Evolutionary conservation across 305 asterid genomes (phyloP), one percentile per base, ranked within the genome.

Genomic region (Striga hermonthica): DNA sequence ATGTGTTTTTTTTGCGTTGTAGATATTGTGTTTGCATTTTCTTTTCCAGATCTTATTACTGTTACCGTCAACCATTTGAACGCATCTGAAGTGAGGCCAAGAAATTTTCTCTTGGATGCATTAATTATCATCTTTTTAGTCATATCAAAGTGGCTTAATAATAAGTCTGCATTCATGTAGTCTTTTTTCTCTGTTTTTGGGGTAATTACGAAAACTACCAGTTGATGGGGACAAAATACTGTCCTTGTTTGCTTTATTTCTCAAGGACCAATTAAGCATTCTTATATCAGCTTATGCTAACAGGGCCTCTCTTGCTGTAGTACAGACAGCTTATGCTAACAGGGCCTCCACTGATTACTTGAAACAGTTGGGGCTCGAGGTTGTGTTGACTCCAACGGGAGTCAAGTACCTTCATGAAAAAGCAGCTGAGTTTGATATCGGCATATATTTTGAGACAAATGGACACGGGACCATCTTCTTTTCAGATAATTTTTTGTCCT

Each of bases 391-490:
- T 49, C 98, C 94, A 48, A 92, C 98, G 8, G 98, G 97, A 43
- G 96, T 89, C 69, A 92, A 87, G 76, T 78, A 87, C 75, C 81
- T 92, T 76, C 97, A 92, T 45, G 94, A 87, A 76, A 89, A 83
- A 75, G 97, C 97, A 70, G 88, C 93, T 8, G 94, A 89, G 66
- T 89, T 72, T 72, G 98, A 92, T 67, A 76, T 89, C 69, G 97
- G 98, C 60, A 83, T 92, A 72, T 92, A 90, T 76, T 87, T 89
- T 54, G 98, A 92, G 82, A 97, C 96, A 61, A 92, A 92, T 78
- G 98, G 98, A 70, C 98, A 92, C 60, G 98, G 97, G 75, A 89
- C 97, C 64, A 70, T 92, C 75, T 78, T 90, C 81, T 92, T 91
- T 79, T 85, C 97, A 3, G 95, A 89, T 71, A 43, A 70, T 41